Evolutionary conservation across 306 rosid genomes (phyloP), one percentile per base, ranked within the genome.

Genomic region (Datisca glomerata): DNA sequence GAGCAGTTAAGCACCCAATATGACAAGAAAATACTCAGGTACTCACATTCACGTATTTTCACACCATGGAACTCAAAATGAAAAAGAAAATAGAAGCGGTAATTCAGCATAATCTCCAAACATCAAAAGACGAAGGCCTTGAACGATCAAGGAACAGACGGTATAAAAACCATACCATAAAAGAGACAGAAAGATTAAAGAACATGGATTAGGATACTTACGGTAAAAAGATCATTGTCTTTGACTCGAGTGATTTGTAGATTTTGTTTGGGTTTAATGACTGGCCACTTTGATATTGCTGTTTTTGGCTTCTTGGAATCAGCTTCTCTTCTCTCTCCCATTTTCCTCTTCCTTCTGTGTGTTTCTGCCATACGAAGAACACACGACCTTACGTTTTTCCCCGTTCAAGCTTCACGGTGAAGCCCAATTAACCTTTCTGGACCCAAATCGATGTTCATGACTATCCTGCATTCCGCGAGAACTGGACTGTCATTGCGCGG

Each of bases 171-270:
- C 18, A 47, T 11, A 27, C 35, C 35, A 17, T 21, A 37, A 2
- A 32, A 12, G 14, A 43, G 16, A 28, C 17, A 4, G 19, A 41
- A 46, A 35, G 19, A 35, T 55, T 45, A 4, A 17, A 24, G 59
- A 40, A 21, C 2, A 2, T 4, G 55, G 33, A 59, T 31, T 41
- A 19, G 40, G 21, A 58, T 40, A 48, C 67, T 37, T 53, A 89
- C 98, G 45, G 86, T 70, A 49, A 84, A 84, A 4, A 89, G 98
- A 74, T 89, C 72, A 35, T 44, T 21, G n/a, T 77, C 77, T 48
- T 76, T 78, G 41, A 89, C 51, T 17, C 35, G 76, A 22, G 42
- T 63, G 24, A 70, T 66, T 33, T 64, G 83, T 14, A 84, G 77
- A 67, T 77, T 66, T 24, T 53, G 59, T 53, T 89, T 89, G 28